Conservation (phyloP, 2,329 filamentous ascomycete species). For the Coniella vitis region DNA sequence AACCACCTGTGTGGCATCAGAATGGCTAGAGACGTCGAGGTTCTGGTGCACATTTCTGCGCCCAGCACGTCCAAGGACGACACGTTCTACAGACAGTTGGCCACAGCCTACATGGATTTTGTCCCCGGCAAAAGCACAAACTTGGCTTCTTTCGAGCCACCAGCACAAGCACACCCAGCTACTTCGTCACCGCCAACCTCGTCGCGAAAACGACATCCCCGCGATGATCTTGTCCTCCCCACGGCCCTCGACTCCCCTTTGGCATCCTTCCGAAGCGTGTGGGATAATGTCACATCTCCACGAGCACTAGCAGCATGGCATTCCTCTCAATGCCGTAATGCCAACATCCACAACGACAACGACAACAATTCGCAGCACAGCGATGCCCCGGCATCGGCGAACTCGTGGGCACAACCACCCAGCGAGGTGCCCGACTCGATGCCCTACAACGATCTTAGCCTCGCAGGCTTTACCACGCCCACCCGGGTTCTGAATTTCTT, state of each 20-base stretch:
- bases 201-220: too few species aligned
- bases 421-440: conserved; percentile 52
- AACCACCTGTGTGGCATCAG: neutral
- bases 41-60: conserved; percentile 49
- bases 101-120: conserved; percentile 45
- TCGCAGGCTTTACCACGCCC: conserved; percentile 37
- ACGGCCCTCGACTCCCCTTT: conserved; percentile 20
- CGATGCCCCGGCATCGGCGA: neutral
- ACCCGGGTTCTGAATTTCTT: conserved; percentile 44
- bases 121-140: conserved; percentile 22
- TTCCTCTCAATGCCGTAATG: neutral
- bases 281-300: conserved; percentile 24
- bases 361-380: conserved; percentile 21
- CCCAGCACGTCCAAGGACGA: conserved; percentile 43
- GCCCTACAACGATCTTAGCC: conserved; percentile 28
- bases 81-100: conserved; percentile 40
- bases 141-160: neutral
- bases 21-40: conserved; percentile 36
- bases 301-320: neutral
- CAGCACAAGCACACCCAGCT: too few species aligned
- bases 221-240: too few species aligned
- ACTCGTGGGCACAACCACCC: conserved; percentile 37
- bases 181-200: too few species aligned
- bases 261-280: conserved; percentile 26
- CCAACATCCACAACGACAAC: neutral